A percentile compares a stretch with the other conserved stretches of the same genome.
phyloP scores from a whole-genome alignment of 2,329 filamentous ascomycete genomes.

The Tolypocladium endophyticum region DNA sequence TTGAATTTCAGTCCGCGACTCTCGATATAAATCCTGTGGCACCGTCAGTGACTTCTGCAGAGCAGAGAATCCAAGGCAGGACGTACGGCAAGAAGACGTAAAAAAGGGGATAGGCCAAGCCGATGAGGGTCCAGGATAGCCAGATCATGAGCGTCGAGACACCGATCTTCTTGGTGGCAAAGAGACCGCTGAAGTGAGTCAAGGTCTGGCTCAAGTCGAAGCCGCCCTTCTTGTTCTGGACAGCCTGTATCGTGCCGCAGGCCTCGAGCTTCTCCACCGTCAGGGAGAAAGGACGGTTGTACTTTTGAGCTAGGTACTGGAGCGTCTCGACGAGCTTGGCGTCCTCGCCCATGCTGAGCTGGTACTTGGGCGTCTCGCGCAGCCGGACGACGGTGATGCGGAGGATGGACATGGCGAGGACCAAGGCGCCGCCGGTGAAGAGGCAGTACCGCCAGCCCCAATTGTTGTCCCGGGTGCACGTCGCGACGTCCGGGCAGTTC shows the following conservation, averaged over 20 bases:
- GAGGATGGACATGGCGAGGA: constrained; percentile 31
- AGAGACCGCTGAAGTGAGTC: constrained; percentile 55
- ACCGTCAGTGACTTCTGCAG: not conserved
- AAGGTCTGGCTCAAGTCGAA: constrained; percentile 21
- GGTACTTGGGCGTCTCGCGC: constrained; percentile 38
- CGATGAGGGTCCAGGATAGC: constrained; percentile 60
- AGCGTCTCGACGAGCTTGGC: constrained; percentile 38
- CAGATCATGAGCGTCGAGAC: constrained; percentile 55
- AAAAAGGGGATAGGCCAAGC: constrained; percentile 64
- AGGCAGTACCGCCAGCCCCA: constrained; percentile 39
- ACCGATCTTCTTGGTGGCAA: constrained; percentile 47
- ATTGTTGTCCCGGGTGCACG: constrained; percentile 36
- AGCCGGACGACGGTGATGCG: constrained; percentile 35
- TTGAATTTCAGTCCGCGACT: constrained; percentile 47
- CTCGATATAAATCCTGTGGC: constrained; percentile 41
- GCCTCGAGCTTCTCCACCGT: constrained; percentile 34
- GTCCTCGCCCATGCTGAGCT: constrained; percentile 33
- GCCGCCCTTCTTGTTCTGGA: constrained; percentile 20
- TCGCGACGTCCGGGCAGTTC: constrained; percentile 26
- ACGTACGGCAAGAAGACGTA: constrained; percentile 59
- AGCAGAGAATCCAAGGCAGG: not conserved
- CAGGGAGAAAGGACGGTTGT: constrained; percentile 25
- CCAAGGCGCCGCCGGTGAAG: constrained; percentile 33
- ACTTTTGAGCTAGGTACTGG: constrained; percentile 37
- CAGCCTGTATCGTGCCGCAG: constrained; percentile 29